A percentile compares a stretch with the other conserved stretches of the same genome.
Evolutionary conservation across 768 basidiomycete genomes (phyloP).

Genomic region (Naganishia friedmannii): DNA sequence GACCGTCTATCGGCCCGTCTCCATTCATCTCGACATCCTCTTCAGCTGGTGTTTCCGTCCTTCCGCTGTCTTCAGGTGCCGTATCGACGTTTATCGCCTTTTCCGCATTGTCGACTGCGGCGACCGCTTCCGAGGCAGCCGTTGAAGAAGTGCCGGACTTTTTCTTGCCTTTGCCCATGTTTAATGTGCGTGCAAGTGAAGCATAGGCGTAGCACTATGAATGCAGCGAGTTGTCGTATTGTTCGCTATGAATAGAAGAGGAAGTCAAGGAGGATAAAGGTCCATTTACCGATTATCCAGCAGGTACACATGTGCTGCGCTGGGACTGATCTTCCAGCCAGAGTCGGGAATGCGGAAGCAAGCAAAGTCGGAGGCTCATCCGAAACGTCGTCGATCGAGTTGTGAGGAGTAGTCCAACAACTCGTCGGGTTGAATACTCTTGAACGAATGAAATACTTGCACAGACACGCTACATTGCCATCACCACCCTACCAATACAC

Average conservation of each 20-base stretch:
- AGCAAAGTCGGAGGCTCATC: background rate
- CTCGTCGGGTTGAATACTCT: background rate
- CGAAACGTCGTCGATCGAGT: background rate
- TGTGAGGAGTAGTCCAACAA: background rate
- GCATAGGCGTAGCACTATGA: background rate
- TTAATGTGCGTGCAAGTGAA: background rate
- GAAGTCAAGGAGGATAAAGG: too few species aligned
- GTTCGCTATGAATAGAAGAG: background rate
- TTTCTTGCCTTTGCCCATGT: slow-evolving; percentile 24
- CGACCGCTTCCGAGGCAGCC: background rate
- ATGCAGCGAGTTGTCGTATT: background rate
- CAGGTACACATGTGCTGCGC: background rate
- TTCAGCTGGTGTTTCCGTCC: background rate
- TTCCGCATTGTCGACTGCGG: background rate
- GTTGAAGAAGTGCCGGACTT: background rate
- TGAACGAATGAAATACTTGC: background rate
- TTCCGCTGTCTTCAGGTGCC: background rate
- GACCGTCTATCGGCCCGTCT: background rate
- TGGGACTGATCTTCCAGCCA: background rate
- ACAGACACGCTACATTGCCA: background rate
- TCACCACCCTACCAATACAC: background rate
- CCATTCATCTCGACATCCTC: background rate
- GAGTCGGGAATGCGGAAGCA: background rate
- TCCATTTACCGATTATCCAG: background rate
- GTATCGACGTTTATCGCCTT: background rate